phyloP scores from a whole-genome alignment of 495 filamentous ascomycete genomes.

The Lophiotrema nucula region DNA sequence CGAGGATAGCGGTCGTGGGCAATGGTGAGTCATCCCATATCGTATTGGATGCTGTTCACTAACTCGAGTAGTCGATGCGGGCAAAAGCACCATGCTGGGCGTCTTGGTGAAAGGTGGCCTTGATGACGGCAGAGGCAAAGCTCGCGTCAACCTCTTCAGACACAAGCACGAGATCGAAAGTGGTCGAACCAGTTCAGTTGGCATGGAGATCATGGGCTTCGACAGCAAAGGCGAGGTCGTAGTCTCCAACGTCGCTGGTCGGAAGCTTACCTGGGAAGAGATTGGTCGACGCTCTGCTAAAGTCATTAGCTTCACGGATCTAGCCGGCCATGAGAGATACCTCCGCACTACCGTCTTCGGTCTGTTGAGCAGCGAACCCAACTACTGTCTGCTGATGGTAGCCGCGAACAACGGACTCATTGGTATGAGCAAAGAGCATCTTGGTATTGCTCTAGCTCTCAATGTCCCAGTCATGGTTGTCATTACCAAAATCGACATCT shows the following conservation, averaged over 20 bases:
- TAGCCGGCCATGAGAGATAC: conserved; percentile 94
- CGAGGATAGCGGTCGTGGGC: conserved; percentile 93
- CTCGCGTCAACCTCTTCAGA: conserved; percentile 92
- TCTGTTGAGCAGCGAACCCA: conserved; percentile 88
- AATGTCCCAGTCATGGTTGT: conserved; percentile 99
- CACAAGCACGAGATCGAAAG: conserved; percentile 98
- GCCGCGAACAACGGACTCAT: conserved; percentile 96
- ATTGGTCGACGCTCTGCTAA: conserved; percentile 93
- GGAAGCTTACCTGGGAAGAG: conserved; percentile 94
- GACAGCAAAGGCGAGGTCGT: conserved; percentile 86
- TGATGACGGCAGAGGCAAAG: conserved; percentile 92
- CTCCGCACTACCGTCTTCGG: conserved; percentile 96
- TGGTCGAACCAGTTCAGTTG: conserved; percentile 91
- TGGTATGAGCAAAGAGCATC: conserved; percentile 96
- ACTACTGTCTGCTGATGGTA: conserved; percentile 98
- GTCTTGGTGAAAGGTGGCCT: conserved; percentile 94
- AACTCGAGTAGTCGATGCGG: conserved; percentile 70
- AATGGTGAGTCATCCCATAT: conserved; percentile 56
- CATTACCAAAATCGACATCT: conserved; percentile 98
- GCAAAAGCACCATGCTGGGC: conserved; percentile 95
- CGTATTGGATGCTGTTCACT: not conserved
- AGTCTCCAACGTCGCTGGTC: conserved; percentile 72
- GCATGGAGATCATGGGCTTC: conserved; percentile 99
- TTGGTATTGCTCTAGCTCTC: conserved; percentile 89
- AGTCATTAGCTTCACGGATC: conserved; percentile 94